Base-by-base conservation (phyloP, 768 basidiomycete genomes). In the Hemileccinum rubropunctum region DNA sequence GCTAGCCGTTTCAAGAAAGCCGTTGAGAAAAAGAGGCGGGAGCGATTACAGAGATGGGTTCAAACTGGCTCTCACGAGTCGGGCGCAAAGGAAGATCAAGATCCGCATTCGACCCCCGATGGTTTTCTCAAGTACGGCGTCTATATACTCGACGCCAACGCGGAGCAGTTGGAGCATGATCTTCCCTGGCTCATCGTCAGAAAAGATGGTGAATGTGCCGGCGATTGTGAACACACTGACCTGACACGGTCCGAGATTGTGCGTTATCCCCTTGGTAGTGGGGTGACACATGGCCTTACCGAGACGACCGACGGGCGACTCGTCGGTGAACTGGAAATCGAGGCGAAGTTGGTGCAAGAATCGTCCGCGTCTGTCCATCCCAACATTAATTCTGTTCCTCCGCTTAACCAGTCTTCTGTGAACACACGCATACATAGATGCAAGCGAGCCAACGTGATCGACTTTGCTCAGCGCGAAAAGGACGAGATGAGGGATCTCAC, bases 401-500 rank as follows among this genome's bases (percentile, higher is more conserved):
- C 44, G 8, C 33, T 32, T 12, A 48, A 41, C 26, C 39, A 9
- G 9, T 18, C 57, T 4, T 37, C 49, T 20, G 20, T 47, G 39
- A 60, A 51, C 28, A 42, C 54, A 10, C 58, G 56, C 12, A 51
- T 65, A 35, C 65, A 65, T 18, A 56, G 64, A 41, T 65, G 64
- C 45, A 62, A 61, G 57, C 52, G 53, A 32, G 70, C 71, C 4
- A 87, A 88, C 63, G 87, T 85, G 27, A 79, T 91, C 62, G 81
- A 91, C 64, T 92, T 94, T 66, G 83, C 88, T 13, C 79, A 83
- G 60, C 76, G 90, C 30, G 92, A 95, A 71, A 82, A 82, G 67
- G 88, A 91, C 53, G 93, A 95, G 73, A 95, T 94, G 90, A 75
- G 87, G 12, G 87, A 89, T 61, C 72, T 95, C 47, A 95, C 93